Evolutionary conservation across 1,139 yeast species (phyloP).

Genomic region (Hansenula lynferdii): DNA sequence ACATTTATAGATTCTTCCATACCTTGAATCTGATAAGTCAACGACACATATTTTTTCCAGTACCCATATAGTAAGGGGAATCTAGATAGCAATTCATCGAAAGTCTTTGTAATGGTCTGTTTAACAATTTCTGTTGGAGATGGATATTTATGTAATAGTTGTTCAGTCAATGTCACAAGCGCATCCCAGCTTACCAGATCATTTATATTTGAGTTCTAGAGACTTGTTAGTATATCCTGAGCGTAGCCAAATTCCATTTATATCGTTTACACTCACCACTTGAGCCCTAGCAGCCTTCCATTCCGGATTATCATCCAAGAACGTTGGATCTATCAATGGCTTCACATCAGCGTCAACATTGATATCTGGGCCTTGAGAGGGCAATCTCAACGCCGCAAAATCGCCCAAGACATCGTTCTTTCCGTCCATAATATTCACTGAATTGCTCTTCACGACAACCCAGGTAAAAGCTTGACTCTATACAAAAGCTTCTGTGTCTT

Average conservation of each 20-base stretch:
- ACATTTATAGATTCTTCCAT: conserved; percentile 42
- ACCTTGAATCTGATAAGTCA: conserved; percentile 53
- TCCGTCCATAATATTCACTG: too few relatives aligned
- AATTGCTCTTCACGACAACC: too few relatives aligned
- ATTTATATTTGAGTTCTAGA: conserved; percentile 20
- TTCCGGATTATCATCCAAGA: conserved; percentile 28
- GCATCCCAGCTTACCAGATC: conserved; percentile 23
- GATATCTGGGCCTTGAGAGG: too few relatives aligned
- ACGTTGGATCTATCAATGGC: conserved; percentile 26
- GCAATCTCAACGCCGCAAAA: too few relatives aligned
- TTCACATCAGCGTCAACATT: too few relatives aligned
- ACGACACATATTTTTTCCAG: conserved; percentile 57
- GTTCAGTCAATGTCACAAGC: conserved; percentile 25
- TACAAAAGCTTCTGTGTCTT: too few relatives aligned
- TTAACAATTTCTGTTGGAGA: conserved; percentile 28
- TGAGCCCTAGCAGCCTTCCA: conserved; percentile 21
- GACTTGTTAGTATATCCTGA: too few relatives aligned
- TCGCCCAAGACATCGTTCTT: too few relatives aligned
- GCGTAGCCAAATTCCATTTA: too few relatives aligned
- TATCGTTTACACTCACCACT: conserved; percentile 10
- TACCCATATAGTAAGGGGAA: conserved; percentile 54
- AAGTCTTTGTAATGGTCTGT: conserved; percentile 27
- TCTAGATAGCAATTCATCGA: conserved; percentile 36
- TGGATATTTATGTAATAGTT: conserved; percentile 27
- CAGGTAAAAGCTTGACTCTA: too few relatives aligned